phyloP scores from a whole-genome alignment of 805 yeast species.

The Pichia pseudocactophila region DNA sequence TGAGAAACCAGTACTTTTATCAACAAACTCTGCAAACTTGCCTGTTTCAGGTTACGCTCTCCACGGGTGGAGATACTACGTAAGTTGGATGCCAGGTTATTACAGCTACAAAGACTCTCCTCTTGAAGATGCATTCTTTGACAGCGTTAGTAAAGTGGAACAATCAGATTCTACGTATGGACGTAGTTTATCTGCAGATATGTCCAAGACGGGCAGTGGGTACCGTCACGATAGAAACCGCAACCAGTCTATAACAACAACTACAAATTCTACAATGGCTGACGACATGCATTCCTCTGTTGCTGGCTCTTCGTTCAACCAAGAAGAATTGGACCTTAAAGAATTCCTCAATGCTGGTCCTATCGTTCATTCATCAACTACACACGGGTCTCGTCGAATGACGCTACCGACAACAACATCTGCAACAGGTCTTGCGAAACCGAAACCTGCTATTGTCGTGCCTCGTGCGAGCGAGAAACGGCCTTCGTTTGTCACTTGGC shows the following conservation, averaged over 20 bases:
- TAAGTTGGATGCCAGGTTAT: constrained; percentile 25
- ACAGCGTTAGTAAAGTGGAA: not conserved
- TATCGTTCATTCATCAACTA: not conserved
- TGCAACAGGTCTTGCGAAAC: not conserved
- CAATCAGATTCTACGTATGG: not conserved
- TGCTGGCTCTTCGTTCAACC: too few relatives aligned
- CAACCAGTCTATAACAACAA: too few relatives aligned
- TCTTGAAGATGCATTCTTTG: not conserved
- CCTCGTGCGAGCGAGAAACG: not conserved
- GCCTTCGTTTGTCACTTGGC: not conserved
- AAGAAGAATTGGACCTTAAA: too few relatives aligned
- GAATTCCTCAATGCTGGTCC: too few relatives aligned
- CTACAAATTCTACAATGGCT: too few relatives aligned
- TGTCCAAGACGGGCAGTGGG: not conserved
- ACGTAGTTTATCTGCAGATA: not conserved
- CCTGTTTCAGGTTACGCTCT: not conserved
- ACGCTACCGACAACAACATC: not conserved
- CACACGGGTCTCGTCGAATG: not conserved
- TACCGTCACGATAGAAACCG: not conserved
- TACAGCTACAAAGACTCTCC: not conserved
- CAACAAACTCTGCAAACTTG: not conserved
- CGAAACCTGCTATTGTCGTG: not conserved
- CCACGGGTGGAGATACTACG: constrained; percentile 15
- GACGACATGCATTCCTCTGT: too few relatives aligned
- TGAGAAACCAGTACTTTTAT: too few relatives aligned